Evolutionary conservation across 148 eudicot species (phyloP), one percentile per base, ranked within the genome.

Genomic region (Chenopodium formosanum): DNA sequence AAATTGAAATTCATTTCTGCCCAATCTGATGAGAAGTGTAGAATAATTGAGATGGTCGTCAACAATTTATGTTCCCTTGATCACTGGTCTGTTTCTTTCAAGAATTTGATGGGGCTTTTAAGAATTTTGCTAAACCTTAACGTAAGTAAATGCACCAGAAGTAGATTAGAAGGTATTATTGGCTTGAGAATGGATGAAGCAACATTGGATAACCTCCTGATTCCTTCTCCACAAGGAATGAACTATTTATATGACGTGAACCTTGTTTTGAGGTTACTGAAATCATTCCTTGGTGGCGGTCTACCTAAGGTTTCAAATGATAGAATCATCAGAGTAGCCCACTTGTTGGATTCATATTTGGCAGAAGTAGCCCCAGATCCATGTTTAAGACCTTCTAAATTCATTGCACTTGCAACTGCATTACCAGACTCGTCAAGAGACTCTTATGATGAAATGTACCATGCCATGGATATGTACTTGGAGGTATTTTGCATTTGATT

Each of bases 301-400:
- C 29, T 80, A 48, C 74, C 78, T 40, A 85, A 86, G 77, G 78
- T 67, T 34, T 73, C 82, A 62, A 32, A 60, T 23, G 81, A 81
- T 64, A 83, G 85, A 74, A 46, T 90, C 87, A 83, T 74, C 82
- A 91, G 88, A 86, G 92, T 89, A 46, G 86, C 92, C 46, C 75
- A 73, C 69, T 77, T 93, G 81, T 77, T 95, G 84, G 94, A 93
- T 78, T 73, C 82, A 82, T 95, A 89, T 79, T 76, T 92, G 44
- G 89, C 93, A 62, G 98, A 95, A 88, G 91, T 95, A 37, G 94
- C 97, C 2, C 98, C 98, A 0, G 98, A 95, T 84, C 91, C 91
- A 17, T 72, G 76, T 80, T 74, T 95, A 71, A 92, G 89, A 80
- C 87, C 94, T 14, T 89, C 91, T 2, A 93, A 91, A 80, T 93